Conservation (phyloP, 192 early-diverging fungal species). For the Lobosporangium transversale region DNA sequence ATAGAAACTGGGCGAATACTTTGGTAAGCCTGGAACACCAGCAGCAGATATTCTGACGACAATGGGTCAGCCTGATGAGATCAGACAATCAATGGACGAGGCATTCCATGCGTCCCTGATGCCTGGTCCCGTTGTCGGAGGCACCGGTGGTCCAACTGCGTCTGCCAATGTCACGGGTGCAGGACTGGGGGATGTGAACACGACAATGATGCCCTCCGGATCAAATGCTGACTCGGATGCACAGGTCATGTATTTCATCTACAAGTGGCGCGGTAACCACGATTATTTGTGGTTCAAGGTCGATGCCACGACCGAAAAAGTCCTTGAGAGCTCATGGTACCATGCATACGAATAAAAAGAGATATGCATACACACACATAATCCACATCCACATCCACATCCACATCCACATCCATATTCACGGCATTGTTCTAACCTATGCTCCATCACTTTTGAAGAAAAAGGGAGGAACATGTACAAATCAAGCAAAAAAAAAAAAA, state of each 20-base stretch:
- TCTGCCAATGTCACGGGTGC: slow-evolving; percentile 15
- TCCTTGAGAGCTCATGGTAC: slow-evolving; percentile 53
- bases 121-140: slow-evolving; percentile 37
- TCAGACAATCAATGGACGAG: slow-evolving; percentile 50
- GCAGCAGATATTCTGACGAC: slow-evolving; percentile 52
- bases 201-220: slow-evolving; percentile 46
- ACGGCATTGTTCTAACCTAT: no score
- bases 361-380: no score
- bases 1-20: slow-evolving; percentile 58
- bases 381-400: no score
- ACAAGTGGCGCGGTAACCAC: slow-evolving; percentile 54
- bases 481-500: no score
- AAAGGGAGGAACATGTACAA: no score
- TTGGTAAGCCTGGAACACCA: slow-evolving; percentile 57
- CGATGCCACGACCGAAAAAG: slow-evolving; percentile 56
- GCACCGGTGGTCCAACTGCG: not conserved
- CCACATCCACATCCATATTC: no score
- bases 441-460: no score
- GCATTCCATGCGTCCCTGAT: slow-evolving; percentile 25
- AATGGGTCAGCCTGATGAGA: slow-evolving; percentile 62
- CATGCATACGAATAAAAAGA: slow-evolving; percentile 41
- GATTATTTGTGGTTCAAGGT: slow-evolving; percentile 58
- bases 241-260: slow-evolving; percentile 47
- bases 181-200: slow-evolving; percentile 30
- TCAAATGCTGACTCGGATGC: slow-evolving; percentile 2